phyloP scores from a whole-genome alignment of 2,329 filamentous ascomycete genomes.

The Apiospora marii region DNA sequence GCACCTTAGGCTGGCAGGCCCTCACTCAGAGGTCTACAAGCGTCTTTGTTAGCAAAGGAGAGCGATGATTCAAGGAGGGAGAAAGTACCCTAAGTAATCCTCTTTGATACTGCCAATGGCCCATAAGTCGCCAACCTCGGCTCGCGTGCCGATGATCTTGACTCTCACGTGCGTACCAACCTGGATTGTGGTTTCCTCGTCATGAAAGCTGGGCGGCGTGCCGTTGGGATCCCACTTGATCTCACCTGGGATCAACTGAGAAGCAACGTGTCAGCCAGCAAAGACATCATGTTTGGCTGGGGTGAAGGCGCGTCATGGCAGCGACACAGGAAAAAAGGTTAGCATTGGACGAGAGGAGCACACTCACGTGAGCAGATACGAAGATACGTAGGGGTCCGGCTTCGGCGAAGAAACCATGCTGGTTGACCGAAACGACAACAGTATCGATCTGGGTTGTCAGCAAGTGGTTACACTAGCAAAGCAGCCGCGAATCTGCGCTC shows the following conservation, averaged over 20 bases:
- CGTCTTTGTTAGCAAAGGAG: conserved; percentile 27
- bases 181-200: conserved; percentile 95
- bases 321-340: neutral
- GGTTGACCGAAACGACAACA: conserved; percentile 89
- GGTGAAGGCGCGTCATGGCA: neutral
- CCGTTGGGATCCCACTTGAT: conserved; percentile 96
- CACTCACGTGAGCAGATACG: conserved; percentile 78
- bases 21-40: conserved; percentile 22
- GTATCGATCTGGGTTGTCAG: conserved; percentile 78
- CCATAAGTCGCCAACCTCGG: conserved; percentile 94
- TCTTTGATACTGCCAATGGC: conserved; percentile 98
- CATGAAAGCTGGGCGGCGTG: conserved; percentile 95
- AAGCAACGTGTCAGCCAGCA: conserved; percentile 3
- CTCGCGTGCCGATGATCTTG: conserved; percentile 92
- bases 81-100: conserved; percentile 71
- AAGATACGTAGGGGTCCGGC: conserved; percentile 82
- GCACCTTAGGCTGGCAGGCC: neutral
- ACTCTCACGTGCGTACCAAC: conserved; percentile 91
- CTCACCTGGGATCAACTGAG: conserved; percentile 85
- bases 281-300: neutral
- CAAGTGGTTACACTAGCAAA: conserved; percentile 33
- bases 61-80: conserved; percentile 15
- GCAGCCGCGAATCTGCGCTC: conserved; percentile 49
- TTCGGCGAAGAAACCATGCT: conserved; percentile 88
- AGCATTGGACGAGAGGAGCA: conserved; percentile 23